Base-by-base conservation (phyloP, 495 filamentous ascomycete species). In the Lophium mytilinum region DNA sequence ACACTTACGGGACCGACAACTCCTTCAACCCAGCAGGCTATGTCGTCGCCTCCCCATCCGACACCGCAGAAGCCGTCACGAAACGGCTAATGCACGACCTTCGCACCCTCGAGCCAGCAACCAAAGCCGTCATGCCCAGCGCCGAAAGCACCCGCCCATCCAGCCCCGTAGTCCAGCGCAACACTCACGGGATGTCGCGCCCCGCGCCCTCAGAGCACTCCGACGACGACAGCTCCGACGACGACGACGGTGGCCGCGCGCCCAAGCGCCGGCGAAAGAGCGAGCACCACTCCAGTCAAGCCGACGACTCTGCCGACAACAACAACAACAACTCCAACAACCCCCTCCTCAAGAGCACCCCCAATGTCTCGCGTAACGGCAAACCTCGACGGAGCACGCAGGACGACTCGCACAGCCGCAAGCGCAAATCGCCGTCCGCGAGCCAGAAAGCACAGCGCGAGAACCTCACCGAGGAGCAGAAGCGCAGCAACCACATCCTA, bases 401-500 rank as follows among this genome's bases (percentile, higher is more conserved):
- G n/a, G 60, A 57, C 35, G 63, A 58, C 37, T 15, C 11, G 4
- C 12, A n/a, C 11, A 36, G 41, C n/a, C 53, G 48, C 48, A 58
- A 58, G 52, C 53, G 49, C 53, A 56, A 59, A 10, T 17, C 21
- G 14, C 45, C 55, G 36, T 48, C 53, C n/a, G 52, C 53, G n/a
- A 36, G 36, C 11, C 48, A 57, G 21, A 88, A 84, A 69, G 33
- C 73, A 1, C 68, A 76, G 0, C 80, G 89, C 19, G 85, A 90
- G 68, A 92, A 92, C 62, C 76, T 96, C 30, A 84, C 84, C 0
- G 87, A 90, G 57, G 84, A 86, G 53, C 85, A 95, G 68, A 95
- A 93, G 72, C 76, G 89, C 40, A 83, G 82, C 58, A 94, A 95
- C 58, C 90, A 96, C 68, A 94, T 95, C 62, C 76, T 81, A 50